A percentile compares a stretch with the other conserved stretches of the same genome.
Evolutionary conservation across 148 eudicot genomes (phyloP).

Genomic region (Rheum nobile): DNA sequence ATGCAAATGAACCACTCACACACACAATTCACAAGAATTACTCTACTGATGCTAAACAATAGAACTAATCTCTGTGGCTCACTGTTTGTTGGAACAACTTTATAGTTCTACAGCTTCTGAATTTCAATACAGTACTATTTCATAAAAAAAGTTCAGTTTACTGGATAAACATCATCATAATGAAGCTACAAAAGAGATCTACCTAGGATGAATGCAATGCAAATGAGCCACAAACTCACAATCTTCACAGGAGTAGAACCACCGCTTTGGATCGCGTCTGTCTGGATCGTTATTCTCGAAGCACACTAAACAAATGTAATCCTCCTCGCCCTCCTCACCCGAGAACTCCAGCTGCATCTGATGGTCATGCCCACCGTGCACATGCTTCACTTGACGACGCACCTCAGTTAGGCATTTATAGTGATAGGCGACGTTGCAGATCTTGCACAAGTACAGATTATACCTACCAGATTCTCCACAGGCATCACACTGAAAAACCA

Average conservation of each 20-base stretch:
- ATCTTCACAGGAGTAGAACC: conserved; percentile 6
- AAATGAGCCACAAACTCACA: conserved; percentile 7
- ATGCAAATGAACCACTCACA: too few species aligned
- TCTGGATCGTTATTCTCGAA: neutral
- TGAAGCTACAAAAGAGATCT: neutral
- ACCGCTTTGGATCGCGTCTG: neutral
- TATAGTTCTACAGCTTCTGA: neutral
- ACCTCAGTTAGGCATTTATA: conserved; percentile 1
- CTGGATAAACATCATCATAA: neutral
- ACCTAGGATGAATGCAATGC: neutral
- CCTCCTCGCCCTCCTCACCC: conserved; percentile 1
- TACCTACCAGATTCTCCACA: conserved; percentile 3
- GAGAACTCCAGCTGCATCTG: neutral
- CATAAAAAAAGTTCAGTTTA: neutral
- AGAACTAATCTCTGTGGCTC: too few species aligned
- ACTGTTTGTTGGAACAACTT: neutral
- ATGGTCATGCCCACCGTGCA: neutral
- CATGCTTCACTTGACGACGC: neutral
- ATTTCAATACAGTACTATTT: neutral
- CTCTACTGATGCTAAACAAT: too few species aligned
- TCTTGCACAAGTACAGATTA: neutral
- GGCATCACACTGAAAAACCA: neutral
- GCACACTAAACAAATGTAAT: neutral
- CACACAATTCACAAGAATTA: too few species aligned
- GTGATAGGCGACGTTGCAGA: neutral